phyloP scores from a whole-genome alignment of 2,329 filamentous ascomycete species.

The Aspergillus awamori region DNA sequence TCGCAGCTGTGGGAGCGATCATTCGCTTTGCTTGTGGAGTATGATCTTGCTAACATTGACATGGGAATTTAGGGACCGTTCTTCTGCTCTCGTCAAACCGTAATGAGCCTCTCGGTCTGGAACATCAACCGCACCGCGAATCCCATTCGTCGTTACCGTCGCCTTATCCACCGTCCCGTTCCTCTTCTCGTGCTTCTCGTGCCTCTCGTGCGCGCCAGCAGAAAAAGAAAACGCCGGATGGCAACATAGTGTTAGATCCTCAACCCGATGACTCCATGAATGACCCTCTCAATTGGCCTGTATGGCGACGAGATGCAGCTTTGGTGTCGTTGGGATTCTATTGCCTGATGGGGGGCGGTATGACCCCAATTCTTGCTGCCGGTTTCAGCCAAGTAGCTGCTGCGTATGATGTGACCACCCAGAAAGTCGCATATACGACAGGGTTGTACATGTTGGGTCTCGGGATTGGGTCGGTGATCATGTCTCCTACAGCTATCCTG shows the following conservation, averaged over 20 bases:
- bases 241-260: slow-evolving; percentile 82
- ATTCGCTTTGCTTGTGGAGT: not conserved
- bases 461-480: slow-evolving; percentile 79
- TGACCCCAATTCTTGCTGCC: slow-evolving; percentile 86
- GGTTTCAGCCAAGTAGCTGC: slow-evolving; percentile 81
- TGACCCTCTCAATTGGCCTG: slow-evolving; percentile 90
- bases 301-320: slow-evolving; percentile 77
- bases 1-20: not conserved
- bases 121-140: slow-evolving; percentile 63
- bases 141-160: slow-evolving; percentile 59
- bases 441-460: slow-evolving; percentile 94
- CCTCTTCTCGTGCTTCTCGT: slow-evolving; percentile 43
- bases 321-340: slow-evolving; percentile 85
- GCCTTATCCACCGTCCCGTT: slow-evolving; percentile 43
- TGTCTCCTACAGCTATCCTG: slow-evolving; percentile 87
- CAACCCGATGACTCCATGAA: slow-evolving; percentile 90
- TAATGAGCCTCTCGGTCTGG: slow-evolving; percentile 65
- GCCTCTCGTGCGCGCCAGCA: slow-evolving; percentile 28
- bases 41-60: slow-evolving; percentile 8
- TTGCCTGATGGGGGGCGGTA: slow-evolving; percentile 89
- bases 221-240: slow-evolving; percentile 78
- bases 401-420: slow-evolving; percentile 66
- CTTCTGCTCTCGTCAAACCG: slow-evolving; percentile 62
- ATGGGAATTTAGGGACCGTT: slow-evolving; percentile 56
- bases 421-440: slow-evolving; percentile 80